These are phyloP conservation scores for Aureobasidium lini DNA, from an alignment of 2,329 filamentous ascomycete genomes.

Conservation along the genomic window DNA sequence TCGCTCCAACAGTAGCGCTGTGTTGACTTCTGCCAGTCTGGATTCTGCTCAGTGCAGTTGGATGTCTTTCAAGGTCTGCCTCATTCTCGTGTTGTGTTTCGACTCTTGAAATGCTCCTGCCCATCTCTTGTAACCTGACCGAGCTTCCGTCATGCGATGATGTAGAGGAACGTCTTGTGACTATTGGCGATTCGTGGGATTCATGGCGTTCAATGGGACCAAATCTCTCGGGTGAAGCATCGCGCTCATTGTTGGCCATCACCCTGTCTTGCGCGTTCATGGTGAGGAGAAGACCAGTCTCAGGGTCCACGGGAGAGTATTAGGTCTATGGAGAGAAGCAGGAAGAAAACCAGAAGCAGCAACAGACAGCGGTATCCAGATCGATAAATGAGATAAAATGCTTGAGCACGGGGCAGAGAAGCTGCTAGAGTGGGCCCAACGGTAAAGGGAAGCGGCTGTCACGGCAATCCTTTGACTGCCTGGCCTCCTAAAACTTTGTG, in stretches of 20 bases:
- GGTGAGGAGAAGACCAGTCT: background rate
- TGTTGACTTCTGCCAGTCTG: conserved; percentile 65
- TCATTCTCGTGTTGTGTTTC: conserved; percentile 53
- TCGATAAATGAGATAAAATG: conserved; percentile 10
- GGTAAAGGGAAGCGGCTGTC: background rate
- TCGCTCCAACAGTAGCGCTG: conserved; percentile 58
- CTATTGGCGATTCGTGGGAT: conserved; percentile 4
- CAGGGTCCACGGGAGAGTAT: background rate
- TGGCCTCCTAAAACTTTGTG: background rate
- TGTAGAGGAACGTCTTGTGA: conserved; percentile 28
- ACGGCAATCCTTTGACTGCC: conserved; percentile 6
- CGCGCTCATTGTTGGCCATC: conserved; percentile 47
- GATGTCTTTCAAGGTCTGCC: conserved; percentile 54
- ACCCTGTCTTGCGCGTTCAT: conserved; percentile 50
- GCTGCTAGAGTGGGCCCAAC: background rate
- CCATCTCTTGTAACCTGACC: conserved; percentile 41
- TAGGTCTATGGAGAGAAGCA: background rate
- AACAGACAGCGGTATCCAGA: background rate
- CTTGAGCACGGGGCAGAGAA: conserved; percentile 2
- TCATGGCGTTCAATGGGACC: conserved; percentile 16
- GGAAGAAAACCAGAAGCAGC: background rate
- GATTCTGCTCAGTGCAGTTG: conserved; percentile 63
- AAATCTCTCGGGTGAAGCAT: conserved; percentile 41
- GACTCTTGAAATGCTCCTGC: conserved; percentile 50
- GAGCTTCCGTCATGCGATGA: conserved; percentile 48